Conservation (phyloP, 441 rosid genomes). For the Gossypium lobatum region DNA sequence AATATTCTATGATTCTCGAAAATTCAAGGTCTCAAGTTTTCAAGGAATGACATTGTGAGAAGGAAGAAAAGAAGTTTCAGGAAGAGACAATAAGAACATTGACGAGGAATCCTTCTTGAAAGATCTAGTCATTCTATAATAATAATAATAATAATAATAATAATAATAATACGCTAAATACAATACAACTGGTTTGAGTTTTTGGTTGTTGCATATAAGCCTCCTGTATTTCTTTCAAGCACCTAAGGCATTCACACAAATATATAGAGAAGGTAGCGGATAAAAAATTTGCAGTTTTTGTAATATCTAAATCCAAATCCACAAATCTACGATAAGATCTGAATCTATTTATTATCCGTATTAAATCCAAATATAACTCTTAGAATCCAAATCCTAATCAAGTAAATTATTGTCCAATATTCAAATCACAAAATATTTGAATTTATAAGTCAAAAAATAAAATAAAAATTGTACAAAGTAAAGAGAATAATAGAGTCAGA, state of each 20-base stretch:
- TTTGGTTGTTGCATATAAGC: neutral
- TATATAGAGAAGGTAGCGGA: neutral
- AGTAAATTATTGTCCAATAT: neutral
- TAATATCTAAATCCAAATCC: neutral
- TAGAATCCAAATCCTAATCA: neutral
- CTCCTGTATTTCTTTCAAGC: neutral
- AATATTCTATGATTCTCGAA: neutral
- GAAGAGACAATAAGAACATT: neutral
- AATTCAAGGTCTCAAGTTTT: neutral
- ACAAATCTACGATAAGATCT: neutral
- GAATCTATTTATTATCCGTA: neutral
- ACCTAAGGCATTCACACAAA: neutral
- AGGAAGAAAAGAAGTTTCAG: conserved; percentile 1
- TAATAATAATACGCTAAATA: neutral
- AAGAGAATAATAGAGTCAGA: neutral
- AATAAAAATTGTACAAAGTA: neutral
- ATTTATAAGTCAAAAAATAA: neutral
- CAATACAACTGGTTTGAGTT: neutral
- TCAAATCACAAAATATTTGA: neutral
- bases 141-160: neutral
- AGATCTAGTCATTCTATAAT: neutral
- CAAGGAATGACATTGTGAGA: neutral
- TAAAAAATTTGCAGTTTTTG: neutral
- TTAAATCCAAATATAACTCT: neutral
- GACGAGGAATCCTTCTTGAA: neutral